phyloP scores from a whole-genome alignment of 108 stramenopile genomes.

The Nannochloropsis gaditana region DNA sequence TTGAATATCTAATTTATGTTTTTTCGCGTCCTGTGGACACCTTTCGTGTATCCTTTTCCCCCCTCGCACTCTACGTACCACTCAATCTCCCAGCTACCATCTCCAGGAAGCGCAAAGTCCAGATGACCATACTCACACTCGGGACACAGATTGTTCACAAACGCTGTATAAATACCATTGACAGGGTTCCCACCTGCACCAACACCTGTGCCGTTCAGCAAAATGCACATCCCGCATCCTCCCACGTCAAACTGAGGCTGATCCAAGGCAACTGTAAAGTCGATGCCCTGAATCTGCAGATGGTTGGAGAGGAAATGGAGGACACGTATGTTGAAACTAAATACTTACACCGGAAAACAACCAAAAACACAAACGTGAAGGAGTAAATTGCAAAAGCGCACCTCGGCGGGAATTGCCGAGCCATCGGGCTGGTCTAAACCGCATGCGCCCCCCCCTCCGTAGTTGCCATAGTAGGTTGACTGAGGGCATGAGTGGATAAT shows the following conservation, averaged over 20 bases:
- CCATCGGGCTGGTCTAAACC: background rate
- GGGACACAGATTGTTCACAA: conserved; percentile 1
- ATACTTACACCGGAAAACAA: background rate
- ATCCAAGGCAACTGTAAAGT: conserved; percentile 1
- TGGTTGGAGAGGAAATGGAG: background rate
- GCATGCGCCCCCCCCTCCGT: background rate
- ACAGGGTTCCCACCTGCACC: background rate
- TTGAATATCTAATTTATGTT: too few relatives aligned
- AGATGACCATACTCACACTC: background rate
- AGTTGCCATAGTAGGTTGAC: conserved; percentile 15
- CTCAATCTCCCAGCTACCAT: background rate
- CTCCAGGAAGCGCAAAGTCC: background rate
- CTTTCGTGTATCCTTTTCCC: background rate
- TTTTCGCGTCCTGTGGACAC: too few relatives aligned
- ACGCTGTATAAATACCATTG: background rate
- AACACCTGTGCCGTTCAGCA: background rate
- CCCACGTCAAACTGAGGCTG: background rate
- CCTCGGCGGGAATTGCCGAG: background rate
- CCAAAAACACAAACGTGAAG: background rate
- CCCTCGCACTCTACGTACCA: background rate
- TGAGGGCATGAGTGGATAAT: background rate
- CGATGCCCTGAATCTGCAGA: background rate
- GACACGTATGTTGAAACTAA: background rate
- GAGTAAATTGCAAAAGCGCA: background rate
- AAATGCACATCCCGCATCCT: conserved; percentile 2